These are phyloP conservation scores for Mitragyna speciosa DNA, from an alignment of 257 asterid genomes.

Conservation along the genomic window DNA sequence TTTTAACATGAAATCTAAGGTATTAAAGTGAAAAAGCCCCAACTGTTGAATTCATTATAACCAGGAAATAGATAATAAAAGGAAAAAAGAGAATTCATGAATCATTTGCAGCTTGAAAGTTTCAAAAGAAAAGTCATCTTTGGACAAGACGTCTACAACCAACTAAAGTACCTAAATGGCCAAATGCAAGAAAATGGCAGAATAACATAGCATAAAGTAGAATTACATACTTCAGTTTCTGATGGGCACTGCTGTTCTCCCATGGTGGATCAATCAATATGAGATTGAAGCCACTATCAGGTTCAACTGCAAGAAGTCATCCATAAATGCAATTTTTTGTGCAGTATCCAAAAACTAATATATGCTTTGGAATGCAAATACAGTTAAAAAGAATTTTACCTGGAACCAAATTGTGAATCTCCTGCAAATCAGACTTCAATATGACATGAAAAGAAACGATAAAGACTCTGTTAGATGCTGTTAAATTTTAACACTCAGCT, in stretches of 20 bases:
- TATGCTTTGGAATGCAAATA: background rate
- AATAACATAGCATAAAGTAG: background rate
- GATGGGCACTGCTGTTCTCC: constrained; percentile 95
- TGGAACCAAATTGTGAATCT: constrained; percentile 63
- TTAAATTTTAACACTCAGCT: background rate
- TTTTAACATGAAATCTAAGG: background rate
- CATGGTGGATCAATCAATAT: constrained; percentile 95
- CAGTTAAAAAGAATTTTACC: constrained; percentile 38
- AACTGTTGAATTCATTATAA: background rate
- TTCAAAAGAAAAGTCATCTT: background rate
- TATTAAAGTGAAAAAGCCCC: background rate
- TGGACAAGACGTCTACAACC: background rate
- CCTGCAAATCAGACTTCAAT: constrained; percentile 72
- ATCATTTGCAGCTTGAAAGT: background rate
- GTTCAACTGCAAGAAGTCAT: constrained; percentile 56
- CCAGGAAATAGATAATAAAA: background rate
- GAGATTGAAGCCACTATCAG: constrained; percentile 75
- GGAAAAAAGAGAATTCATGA: background rate
- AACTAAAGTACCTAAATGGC: constrained; percentile 11
- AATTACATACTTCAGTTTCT: constrained; percentile 65
- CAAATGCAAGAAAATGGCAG: background rate
- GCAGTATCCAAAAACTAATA: background rate
- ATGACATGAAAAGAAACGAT: constrained; percentile 27
- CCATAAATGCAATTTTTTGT: constrained; percentile 7
- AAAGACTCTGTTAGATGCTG: constrained; percentile 19